A percentile compares a stretch with the other conserved stretches of the same genome.
phyloP scores from a whole-genome alignment of 2,329 filamentous ascomycete species.

The Colletotrichum ledebouriae region DNA sequence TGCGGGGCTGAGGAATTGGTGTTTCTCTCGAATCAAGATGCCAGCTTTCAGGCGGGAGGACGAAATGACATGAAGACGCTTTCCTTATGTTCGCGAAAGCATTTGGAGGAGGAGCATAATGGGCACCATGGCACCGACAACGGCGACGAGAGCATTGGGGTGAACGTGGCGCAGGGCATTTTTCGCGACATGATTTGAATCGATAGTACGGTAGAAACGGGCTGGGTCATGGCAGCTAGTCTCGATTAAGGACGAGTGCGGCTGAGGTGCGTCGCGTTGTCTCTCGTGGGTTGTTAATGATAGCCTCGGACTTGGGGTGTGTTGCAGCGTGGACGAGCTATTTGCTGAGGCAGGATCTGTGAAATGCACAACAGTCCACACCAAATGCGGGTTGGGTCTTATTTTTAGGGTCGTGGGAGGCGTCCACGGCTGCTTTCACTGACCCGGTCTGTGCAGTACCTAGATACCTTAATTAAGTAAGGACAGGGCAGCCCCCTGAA shows the following conservation, averaged over 20 bases:
- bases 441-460: conserved; percentile 12
- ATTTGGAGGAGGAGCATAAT: neutral
- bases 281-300: conserved; percentile 16
- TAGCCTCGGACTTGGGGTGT: neutral
- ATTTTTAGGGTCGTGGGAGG: conserved; percentile 38
- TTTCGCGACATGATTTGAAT: conserved; percentile 35
- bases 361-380: conserved; percentile 1
- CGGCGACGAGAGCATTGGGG: neutral
- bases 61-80: neutral
- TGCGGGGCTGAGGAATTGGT: conserved; percentile 1
- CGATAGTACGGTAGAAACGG: conserved; percentile 22
- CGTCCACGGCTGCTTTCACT: conserved; percentile 35
- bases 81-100: neutral
- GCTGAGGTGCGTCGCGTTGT: conserved; percentile 33
- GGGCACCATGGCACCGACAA: neutral
- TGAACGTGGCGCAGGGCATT: conserved; percentile 36
- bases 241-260: conserved; percentile 36
- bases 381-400: conserved; percentile 30
- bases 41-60: neutral
- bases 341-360: neutral
- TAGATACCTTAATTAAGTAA: neutral
- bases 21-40: conserved; percentile 3
- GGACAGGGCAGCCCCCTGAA: neutral
- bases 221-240: conserved; percentile 22
- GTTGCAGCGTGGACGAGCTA: neutral